Percentiles rank a stretch among this genome's conserved stretches.
phyloP scores from a whole-genome alignment of 176 grass and related monocot species.

The Miscanthus lutarioriparius region DNA sequence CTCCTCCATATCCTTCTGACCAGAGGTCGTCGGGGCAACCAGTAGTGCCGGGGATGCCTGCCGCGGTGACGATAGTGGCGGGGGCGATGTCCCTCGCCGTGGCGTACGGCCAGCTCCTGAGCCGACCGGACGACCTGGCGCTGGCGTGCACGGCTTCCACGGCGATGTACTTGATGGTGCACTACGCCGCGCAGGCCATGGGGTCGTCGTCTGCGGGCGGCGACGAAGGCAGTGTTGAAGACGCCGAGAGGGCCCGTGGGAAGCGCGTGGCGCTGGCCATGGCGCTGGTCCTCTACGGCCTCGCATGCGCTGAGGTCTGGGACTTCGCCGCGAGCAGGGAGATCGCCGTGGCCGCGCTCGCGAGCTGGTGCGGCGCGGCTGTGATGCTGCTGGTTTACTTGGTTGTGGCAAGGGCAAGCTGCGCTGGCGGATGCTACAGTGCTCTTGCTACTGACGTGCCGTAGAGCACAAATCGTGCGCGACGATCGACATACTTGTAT shows the following conservation, averaged over 20 bases:
- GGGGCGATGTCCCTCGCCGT: neutral
- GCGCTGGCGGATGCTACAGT: neutral
- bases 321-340: neutral
- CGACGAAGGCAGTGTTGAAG: neutral
- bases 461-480: neutral
- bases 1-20: neutral
- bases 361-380: slow-evolving; percentile 26
- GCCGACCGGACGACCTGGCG: slow-evolving; percentile 19
- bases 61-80: neutral
- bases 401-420: neutral
- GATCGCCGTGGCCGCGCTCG: slow-evolving; percentile 30
- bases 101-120: slow-evolving; percentile 24
- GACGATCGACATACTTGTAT: neutral
- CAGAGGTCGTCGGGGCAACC: no score
- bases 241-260: neutral
- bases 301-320: slow-evolving; percentile 21
- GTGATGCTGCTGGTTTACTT: slow-evolving; percentile 6
- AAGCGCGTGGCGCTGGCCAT: slow-evolving; percentile 5
- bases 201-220: no score
- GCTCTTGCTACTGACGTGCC: neutral
- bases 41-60: neutral
- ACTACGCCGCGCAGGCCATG: slow-evolving; percentile 1
- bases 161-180: slow-evolving; percentile 21
- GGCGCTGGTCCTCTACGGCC: slow-evolving; percentile 28
- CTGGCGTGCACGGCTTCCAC: slow-evolving; percentile 15